phyloP scores from a whole-genome alignment of 306 rosid species.

The Adenanthera pavonina region DNA sequence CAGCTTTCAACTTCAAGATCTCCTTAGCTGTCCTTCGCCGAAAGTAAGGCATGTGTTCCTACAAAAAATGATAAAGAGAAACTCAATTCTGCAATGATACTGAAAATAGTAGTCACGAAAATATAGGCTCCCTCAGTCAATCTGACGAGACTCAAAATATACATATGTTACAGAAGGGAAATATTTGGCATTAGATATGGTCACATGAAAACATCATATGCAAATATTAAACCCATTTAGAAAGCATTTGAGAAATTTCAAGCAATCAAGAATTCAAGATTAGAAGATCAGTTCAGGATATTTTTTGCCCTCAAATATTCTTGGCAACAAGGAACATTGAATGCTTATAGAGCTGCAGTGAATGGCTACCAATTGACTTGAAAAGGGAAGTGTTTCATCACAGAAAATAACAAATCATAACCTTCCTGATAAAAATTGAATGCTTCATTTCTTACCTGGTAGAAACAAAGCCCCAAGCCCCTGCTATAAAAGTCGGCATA shows the following conservation, averaged over 20 bases:
- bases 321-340: slow-evolving; percentile 1
- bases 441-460: slow-evolving; percentile 66
- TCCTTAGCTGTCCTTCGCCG: slow-evolving; percentile 90
- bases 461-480: slow-evolving; percentile 80
- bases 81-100: slow-evolving; percentile 27
- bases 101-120: background rate
- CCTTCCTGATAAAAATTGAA: slow-evolving; percentile 29
- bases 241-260: slow-evolving; percentile 18
- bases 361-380: slow-evolving; percentile 20
- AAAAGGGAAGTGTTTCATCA: slow-evolving; percentile 13
- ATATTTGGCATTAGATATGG: slow-evolving; percentile 12
- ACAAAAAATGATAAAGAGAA: slow-evolving; percentile 39
- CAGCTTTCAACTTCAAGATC: slow-evolving; percentile 77
- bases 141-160: slow-evolving; percentile 17
- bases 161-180: slow-evolving; percentile 2
- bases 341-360: background rate
- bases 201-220: background rate
- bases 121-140: background rate
- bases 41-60: slow-evolving; percentile 94
- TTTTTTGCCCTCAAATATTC: background rate
- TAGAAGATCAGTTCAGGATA: background rate
- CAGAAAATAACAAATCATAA: slow-evolving; percentile 3
- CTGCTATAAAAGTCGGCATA: slow-evolving; percentile 96
- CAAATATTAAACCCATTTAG: background rate
- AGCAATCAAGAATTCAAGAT: slow-evolving; percentile 15